phyloP scores from a whole-genome alignment of 2,329 filamentous ascomycete species.

The Chalaropsis ovoidea region DNA sequence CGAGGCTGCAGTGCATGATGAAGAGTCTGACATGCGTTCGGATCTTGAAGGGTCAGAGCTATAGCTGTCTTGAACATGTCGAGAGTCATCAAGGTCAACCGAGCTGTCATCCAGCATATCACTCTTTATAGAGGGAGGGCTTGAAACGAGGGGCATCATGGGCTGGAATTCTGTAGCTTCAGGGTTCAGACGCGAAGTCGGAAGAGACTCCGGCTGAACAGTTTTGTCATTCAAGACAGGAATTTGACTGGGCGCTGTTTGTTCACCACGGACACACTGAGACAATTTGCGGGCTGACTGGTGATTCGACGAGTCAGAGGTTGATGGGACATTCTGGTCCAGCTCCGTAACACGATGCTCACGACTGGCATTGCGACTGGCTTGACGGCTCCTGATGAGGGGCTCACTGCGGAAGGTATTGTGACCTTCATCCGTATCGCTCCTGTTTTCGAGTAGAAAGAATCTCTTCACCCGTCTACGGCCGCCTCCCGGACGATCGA shows the following conservation, averaged over 20 bases:
- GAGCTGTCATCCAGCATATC: neutral
- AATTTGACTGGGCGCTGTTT: neutral
- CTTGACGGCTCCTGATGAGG: neutral
- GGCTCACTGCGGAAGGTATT: neutral
- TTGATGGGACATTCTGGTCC: neutral
- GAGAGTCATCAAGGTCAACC: neutral
- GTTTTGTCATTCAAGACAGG: neutral
- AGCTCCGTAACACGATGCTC: neutral
- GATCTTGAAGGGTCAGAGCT: neutral
- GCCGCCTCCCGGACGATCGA: slow-evolving; percentile 16
- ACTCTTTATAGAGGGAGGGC: neutral
- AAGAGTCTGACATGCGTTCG: neutral
- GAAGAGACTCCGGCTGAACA: neutral
- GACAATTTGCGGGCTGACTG: neutral
- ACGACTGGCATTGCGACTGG: neutral
- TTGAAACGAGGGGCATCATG: neutral
- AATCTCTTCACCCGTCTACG: slow-evolving; percentile 20
- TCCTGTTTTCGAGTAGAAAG: slow-evolving; percentile 19
- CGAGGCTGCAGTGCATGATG: neutral
- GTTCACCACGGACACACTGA: neutral
- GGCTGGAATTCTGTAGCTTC: slow-evolving; percentile 13
- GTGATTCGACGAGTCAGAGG: neutral
- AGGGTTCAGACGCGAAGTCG: neutral
- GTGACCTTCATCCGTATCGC: neutral
- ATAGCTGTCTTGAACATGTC: neutral